Base-by-base conservation (phyloP, 108 stramenopile species). In the Craspedostauros australis region DNA sequence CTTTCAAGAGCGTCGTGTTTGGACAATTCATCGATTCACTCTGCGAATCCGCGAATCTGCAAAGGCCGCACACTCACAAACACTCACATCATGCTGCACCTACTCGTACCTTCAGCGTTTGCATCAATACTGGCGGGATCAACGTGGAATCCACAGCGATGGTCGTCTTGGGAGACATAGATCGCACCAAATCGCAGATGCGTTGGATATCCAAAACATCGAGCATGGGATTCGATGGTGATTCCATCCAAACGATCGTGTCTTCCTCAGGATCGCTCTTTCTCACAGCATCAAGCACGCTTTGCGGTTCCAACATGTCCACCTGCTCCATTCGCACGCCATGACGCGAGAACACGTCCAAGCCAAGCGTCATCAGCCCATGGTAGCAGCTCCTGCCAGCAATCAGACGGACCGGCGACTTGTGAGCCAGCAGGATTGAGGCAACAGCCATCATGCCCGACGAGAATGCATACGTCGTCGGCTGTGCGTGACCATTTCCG, bases 161-260 rank as follows among this genome's bases (percentile, higher is more conserved):
- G 1, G 73, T 73, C 1, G 73, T 46, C 1, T 44, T 29, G n/a
- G 39, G 14, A 24, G 25, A 22, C 24, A 56, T 9, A 25, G 8
- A 32, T 60, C 45, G 22, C 7, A 70, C 72, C 5, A 52, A 28
- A 8, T 73, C 25, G 50, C 76, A 82, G 12, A 88, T 45, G 23
- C 52, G 54, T 41, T 51, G 52, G 21, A 95, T 76, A 58, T 94
- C 84, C 4, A 85, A 70, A 20, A 95, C 80, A 21, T 92, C 65
- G 37, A 73, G 78, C 23, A 72, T 37, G 1, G 94, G 94, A 62
- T 95, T 95, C 15, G 88, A 91, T 0, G 94, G 94, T 21, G 77
- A 91, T 64, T 95, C 94, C 70, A 91, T 83, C 91, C 94, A 95
- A 5, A 95, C 68, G 58, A 95, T 56, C 9, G 84, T 37, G 42